These are phyloP conservation scores for Fistulinella cinereoalba DNA, from an alignment of 1,284 basidiomycete species.

Conservation along the genomic window DNA sequence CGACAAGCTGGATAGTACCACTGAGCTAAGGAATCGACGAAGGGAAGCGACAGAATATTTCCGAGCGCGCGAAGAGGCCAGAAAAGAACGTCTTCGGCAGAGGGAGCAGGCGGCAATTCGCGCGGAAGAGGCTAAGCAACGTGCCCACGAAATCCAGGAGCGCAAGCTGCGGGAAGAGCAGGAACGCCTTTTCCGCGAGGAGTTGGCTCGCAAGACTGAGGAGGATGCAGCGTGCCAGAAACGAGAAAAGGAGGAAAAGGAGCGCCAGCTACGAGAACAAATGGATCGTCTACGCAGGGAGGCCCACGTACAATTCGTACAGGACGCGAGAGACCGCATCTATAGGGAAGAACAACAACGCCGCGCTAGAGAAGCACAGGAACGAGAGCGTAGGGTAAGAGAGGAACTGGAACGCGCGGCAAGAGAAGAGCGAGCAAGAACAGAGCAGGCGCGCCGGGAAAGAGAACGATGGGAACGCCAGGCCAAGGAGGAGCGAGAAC, in stretches of 20 bases:
- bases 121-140: constrained; percentile 18
- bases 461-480: not conserved
- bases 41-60: constrained; percentile 7
- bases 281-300: constrained; percentile 2
- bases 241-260: constrained; percentile 8
- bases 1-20: constrained; percentile 14
- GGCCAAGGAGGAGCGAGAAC: not conserved
- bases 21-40: constrained; percentile 9
- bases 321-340: constrained; percentile 10
- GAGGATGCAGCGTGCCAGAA: constrained; percentile 7
- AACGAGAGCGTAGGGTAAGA: not conserved
- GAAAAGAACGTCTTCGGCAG: not conserved
- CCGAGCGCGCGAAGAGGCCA: not conserved
- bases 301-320: constrained; percentile 1
- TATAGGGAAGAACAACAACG: too few relatives aligned
- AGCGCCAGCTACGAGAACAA: constrained; percentile 7
- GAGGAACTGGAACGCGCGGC: constrained; percentile 4
- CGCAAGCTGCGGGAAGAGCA: constrained; percentile 24
- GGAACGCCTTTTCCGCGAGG: constrained; percentile 14
- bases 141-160: constrained; percentile 18
- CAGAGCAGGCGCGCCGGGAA: not conserved
- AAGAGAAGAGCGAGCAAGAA: too few relatives aligned
- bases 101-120: constrained; percentile 14
- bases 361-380: constrained; percentile 14
- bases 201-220: constrained; percentile 6